phyloP scores from a whole-genome alignment of 257 asterid genomes.

The Ligustrum vulgare region DNA sequence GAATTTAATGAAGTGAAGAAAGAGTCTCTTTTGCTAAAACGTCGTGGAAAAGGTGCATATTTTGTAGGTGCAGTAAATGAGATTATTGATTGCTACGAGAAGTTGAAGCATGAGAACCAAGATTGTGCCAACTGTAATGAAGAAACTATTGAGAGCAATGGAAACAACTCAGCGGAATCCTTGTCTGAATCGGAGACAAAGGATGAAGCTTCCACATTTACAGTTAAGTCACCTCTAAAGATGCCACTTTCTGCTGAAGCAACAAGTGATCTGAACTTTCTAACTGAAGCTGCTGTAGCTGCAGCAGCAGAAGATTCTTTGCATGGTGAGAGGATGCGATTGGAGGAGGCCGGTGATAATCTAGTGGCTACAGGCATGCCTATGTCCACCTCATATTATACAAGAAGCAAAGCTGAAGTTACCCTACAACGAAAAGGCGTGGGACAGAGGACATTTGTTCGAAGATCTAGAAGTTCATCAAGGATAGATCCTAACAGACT shows the following conservation, averaged over 20 bases:
- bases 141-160: constrained; percentile 37
- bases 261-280: constrained; percentile 46
- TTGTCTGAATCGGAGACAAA: constrained; percentile 33
- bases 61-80: constrained; percentile 78
- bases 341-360: constrained; percentile 38
- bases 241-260: constrained; percentile 31
- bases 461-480: constrained; percentile 64
- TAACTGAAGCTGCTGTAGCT: constrained; percentile 60
- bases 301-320: constrained; percentile 51
- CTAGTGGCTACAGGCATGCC: constrained; percentile 35
- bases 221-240: constrained; percentile 32
- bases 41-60: constrained; percentile 89
- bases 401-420: constrained; percentile 50
- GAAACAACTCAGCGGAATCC: constrained; percentile 43
- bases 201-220: constrained; percentile 39
- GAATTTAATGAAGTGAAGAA: constrained; percentile 90
- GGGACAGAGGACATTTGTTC: constrained; percentile 43
- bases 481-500: constrained; percentile 40
- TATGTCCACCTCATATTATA: constrained; percentile 36
- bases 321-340: constrained; percentile 39
- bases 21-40: constrained; percentile 69
- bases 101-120: constrained; percentile 57
- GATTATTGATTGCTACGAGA: constrained; percentile 73
- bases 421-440: constrained; percentile 40
- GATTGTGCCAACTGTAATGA: constrained; percentile 31